Evolutionary conservation across 176 grass and related monocot genomes (phyloP).

Genomic region (Melocanna baccifera): DNA sequence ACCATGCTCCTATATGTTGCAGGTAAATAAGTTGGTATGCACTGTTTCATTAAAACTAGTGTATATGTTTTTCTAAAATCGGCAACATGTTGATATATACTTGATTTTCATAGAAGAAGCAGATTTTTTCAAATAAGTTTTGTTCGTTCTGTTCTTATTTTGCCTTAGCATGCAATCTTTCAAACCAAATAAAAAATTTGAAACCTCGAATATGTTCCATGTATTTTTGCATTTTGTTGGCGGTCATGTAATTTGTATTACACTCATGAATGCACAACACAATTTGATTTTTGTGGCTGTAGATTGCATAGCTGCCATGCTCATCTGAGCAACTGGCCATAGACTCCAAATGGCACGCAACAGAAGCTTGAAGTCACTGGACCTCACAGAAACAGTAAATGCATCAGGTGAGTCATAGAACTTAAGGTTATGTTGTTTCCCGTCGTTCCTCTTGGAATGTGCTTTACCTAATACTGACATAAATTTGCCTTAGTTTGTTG

Average conservation of each 20-base stretch:
- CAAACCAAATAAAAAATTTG: not conserved
- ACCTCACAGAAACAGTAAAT: constrained; percentile 49
- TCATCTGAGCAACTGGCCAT: constrained; percentile 71
- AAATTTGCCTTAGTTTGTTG: constrained; percentile 3
- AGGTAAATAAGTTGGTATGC: constrained; percentile 49
- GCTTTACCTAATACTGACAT: not conserved
- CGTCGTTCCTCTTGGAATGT: not conserved
- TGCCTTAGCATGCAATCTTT: not conserved
- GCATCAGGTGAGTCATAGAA: constrained; percentile 50
- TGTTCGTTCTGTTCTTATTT: constrained; percentile 1
- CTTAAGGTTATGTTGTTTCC: not conserved
- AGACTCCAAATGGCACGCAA: constrained; percentile 57
- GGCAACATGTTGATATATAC: not conserved
- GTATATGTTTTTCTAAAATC: not conserved
- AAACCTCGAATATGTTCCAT: not conserved
- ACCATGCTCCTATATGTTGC: constrained; percentile 61
- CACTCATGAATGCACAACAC: constrained; percentile 63
- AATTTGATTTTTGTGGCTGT: constrained; percentile 98
- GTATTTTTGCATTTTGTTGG: not conserved
- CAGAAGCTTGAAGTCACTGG: constrained; percentile 61
- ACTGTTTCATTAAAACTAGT: not conserved
- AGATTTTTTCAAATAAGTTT: not conserved
- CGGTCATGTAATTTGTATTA: constrained; percentile 4
- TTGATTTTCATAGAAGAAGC: not conserved
- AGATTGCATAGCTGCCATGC: constrained; percentile 87